These are phyloP conservation scores for Apiotrichum siamense DNA, from an alignment of 1,284 basidiomycete species.

Conservation along the genomic window DNA sequence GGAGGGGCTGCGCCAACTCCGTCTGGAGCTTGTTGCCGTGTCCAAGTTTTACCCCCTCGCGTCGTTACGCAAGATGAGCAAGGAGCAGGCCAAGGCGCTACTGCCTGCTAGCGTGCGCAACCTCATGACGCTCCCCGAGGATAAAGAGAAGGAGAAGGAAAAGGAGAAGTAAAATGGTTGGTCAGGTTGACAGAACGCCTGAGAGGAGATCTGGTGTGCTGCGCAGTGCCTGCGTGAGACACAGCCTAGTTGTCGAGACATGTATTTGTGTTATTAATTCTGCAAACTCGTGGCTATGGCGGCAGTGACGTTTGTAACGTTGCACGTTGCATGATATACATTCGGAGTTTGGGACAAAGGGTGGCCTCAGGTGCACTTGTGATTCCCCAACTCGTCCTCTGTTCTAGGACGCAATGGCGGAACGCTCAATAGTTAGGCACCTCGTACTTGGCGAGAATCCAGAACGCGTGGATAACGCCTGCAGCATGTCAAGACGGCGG, in stretches of 20 bases:
- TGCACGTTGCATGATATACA: no score
- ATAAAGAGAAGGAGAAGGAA: background rate
- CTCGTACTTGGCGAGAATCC: background rate
- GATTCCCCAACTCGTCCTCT: no score
- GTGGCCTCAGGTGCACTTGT: no score
- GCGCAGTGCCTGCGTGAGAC: no score
- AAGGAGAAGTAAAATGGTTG: background rate
- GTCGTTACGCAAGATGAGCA: constrained; percentile 37
- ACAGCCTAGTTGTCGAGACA: no score
- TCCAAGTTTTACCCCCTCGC: constrained; percentile 43
- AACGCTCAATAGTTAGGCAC: background rate
- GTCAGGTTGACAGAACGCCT: no score
- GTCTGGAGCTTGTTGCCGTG: constrained; percentile 39
- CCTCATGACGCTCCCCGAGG: constrained; percentile 24
- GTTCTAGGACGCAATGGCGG: no score
- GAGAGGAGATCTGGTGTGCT: no score
- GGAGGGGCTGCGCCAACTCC: constrained; percentile 21
- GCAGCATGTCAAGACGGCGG: background rate
- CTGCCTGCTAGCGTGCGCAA: constrained; percentile 36
- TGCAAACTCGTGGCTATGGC: no score
- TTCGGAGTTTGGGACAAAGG: no score
- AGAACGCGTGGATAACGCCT: constrained; percentile 7
- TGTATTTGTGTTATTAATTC: no score
- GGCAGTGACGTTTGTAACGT: no score
- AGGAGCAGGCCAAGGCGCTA: constrained; percentile 31